Evolutionary conservation across 192 early-diverging fungal genomes (phyloP).

Genomic region (Thamnidium elegans): DNA sequence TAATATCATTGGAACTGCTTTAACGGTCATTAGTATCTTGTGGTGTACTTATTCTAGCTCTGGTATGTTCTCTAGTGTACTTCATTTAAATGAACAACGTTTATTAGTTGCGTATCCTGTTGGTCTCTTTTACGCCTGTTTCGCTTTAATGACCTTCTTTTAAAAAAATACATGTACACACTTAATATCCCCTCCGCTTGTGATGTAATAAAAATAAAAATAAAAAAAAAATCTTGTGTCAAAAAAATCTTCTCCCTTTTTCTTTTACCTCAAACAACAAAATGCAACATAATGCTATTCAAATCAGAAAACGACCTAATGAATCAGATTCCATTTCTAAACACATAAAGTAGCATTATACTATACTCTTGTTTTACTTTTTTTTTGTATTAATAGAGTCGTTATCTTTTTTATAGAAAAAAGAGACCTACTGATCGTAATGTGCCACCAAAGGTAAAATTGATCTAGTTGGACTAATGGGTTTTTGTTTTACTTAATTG

Average conservation of each 20-base stretch:
- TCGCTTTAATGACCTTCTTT: slow-evolving; percentile 91
- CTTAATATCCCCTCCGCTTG: too few species aligned
- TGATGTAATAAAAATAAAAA: too few species aligned
- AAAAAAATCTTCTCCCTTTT: too few species aligned
- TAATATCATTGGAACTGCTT: slow-evolving; percentile 57
- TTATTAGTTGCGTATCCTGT: slow-evolving; percentile 95
- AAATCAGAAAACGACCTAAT: slow-evolving; percentile 24
- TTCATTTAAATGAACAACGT: slow-evolving; percentile 90
- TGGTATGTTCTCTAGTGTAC: slow-evolving; percentile 89
- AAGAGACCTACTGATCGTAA: slow-evolving; percentile 23
- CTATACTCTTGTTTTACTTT: not conserved
- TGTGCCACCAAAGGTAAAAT: slow-evolving; percentile 29
- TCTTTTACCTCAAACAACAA: too few species aligned
- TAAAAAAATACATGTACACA: slow-evolving; percentile 31
- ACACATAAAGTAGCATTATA: slow-evolving; percentile 20
- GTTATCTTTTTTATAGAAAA: slow-evolving; percentile 10
- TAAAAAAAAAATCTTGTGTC: too few species aligned
- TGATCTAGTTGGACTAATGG: too few species aligned
- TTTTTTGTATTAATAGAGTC: not conserved
- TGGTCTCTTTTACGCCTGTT: slow-evolving; percentile 87
- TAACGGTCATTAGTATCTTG: slow-evolving; percentile 67
- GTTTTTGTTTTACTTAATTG: not conserved
- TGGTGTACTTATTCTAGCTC: slow-evolving; percentile 91
- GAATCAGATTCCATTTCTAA: slow-evolving; percentile 22
- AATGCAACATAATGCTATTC: slow-evolving; percentile 7